Base-by-base conservation (phyloP, 1,139 yeast species). In the Pichia sp. region DNA sequence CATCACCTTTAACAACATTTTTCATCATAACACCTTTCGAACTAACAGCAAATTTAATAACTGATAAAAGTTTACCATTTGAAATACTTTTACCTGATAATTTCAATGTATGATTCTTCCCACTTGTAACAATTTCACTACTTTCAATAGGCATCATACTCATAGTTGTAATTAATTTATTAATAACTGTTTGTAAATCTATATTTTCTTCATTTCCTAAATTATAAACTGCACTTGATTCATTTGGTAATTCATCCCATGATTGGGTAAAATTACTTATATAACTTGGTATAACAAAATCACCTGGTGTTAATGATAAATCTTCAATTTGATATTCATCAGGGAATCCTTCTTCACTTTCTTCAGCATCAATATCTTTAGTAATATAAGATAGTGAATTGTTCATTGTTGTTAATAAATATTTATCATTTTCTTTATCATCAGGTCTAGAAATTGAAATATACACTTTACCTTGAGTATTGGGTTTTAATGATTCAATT, bases 291-390 rank as follows among this genome's bases (percentile, higher is more conserved):
- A 71, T 68, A 49, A 89, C 74, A 67, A 83, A 92, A 66, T 89
- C 97, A 43, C 96, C 96, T 11, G 94, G 85, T 38, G 71, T 71
- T 48, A 92, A 65, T 52, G 79, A 83, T 63, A 90, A 73, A 54
- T 85, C 85, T 65, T 90, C 97, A 56, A 92, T 78, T 64, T 85
- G 94, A 68, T 90, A 92, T 67, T 89, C 96, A 66, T 92, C 98
- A 52, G 86, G 84, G 77, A 84, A 88, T 3, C 96, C 97, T 60
- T 86, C 95, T 49, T 87, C 96, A 48, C 73, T 77, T 34, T 74
- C 75, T 52, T 78, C 85, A 49, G 87, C 82, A 58, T 88, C 85
- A 55, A 86, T 73, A 65, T 90, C 97, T 67, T 84, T 85, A 50
- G 88, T 79, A 29, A 83, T 79, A 70, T 85, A 92, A 40, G 83